Evolutionary conservation across 2,329 filamentous ascomycete species (phyloP), one percentile per base, ranked within the genome.

Genomic region (Talaromyces sp.): DNA sequence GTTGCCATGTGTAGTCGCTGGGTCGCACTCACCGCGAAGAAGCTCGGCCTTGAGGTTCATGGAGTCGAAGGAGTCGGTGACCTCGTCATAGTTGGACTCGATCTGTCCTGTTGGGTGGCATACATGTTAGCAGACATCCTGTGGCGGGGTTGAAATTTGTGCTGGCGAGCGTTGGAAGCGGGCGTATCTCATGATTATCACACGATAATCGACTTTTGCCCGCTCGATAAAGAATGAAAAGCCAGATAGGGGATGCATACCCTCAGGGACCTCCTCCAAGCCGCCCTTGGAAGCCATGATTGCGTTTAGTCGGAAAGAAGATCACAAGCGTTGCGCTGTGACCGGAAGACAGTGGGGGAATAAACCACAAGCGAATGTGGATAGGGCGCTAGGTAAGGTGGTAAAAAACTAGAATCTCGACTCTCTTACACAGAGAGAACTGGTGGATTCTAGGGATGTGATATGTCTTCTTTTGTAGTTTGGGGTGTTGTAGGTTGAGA

Each of bases 31-130:
- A 88, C 87, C 95, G 83, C 95, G 92, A 78, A 99, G 92, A 76
- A 99, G 90, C 86, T 99, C 95, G 68, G 92, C 78, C 88, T 96
- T 96, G 76, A 99, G 87, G 83, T 88, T 89, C 95, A 99, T 99
- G 74, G 93, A 87, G 83, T 99, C 95, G 83, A 99, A 99, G 66
- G 92, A 96, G 83, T 99, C 96, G 82, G 95, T 94, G 76, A 94
- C 93, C 87, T 98, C 93, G 87, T 99, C 95, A 85, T 98, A 99
- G 91, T 99, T 99, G 79, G 93, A 96, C 87, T 99, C 96, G 87
- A 99, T 99, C 85, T 96, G 92, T 82, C 89, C 94, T 96, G 79
- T 74, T 78, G 18, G 53, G 40, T 60, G n/a, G 23, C 34, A 56
- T 64, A 62, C 60, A 54, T 16, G 44, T 36, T 63, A 28, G 64